These are phyloP conservation scores for Solanum microdontum DNA, from an alignment of 257 asterid genomes.

Conservation along the genomic window DNA sequence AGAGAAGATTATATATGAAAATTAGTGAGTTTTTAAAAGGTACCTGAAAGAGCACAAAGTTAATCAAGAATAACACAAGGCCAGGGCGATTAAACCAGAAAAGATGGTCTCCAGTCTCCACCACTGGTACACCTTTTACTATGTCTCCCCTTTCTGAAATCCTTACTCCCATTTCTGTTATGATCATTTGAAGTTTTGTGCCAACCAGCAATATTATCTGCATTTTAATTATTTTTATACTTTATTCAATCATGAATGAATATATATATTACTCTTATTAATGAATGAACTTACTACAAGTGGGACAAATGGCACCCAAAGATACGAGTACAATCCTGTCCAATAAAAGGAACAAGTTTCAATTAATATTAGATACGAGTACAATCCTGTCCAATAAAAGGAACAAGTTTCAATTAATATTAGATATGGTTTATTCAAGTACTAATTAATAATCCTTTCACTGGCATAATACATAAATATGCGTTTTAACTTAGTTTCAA, in stretches of 20 bases:
- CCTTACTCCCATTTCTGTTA: constrained; percentile 4
- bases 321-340: constrained; percentile 5
- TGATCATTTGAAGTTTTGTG: constrained; percentile 4
- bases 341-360: background rate
- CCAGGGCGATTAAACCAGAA: constrained; percentile 13
- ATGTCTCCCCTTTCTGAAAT: constrained; percentile 8
- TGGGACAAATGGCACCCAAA: constrained; percentile 12
- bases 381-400: background rate
- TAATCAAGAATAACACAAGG: background rate
- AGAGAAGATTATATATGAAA: background rate
- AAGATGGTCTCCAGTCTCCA: constrained; percentile 7
- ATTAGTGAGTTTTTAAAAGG: background rate
- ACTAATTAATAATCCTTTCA: background rate
- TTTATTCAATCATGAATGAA: background rate
- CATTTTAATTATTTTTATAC: background rate
- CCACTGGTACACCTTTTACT: constrained; percentile 4
- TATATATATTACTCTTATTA: background rate
- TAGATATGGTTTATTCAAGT: background rate
- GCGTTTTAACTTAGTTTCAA: too few relatives aligned
- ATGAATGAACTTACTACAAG: background rate
- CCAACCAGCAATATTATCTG: constrained; percentile 4
- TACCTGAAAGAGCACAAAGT: constrained; percentile 11
- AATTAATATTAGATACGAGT: background rate
- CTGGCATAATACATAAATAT: background rate
- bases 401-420: background rate